A percentile compares a stretch with the other conserved stretches of the same genome.
These are phyloP conservation scores for Begonia loranthoides DNA, from an alignment of 306 rosid species.

Conservation along the genomic window DNA sequence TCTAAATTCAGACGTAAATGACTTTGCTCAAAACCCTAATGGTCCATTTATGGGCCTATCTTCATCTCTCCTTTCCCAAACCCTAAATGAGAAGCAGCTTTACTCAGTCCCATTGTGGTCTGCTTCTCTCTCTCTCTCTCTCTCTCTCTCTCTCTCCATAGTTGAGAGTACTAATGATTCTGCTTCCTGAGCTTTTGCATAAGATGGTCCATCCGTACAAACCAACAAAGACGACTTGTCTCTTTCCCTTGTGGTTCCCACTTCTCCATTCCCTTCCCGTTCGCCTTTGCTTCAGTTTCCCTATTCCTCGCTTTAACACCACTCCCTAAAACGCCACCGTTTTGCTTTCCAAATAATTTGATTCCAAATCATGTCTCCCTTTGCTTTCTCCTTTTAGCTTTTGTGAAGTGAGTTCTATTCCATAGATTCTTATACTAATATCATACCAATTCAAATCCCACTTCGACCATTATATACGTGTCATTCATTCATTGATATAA, in stretches of 20 bases:
- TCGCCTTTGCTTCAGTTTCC: background rate
- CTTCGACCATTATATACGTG: too few species aligned
- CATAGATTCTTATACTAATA: too few species aligned
- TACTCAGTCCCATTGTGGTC: slow-evolving; percentile 16
- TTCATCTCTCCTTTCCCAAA: too few species aligned
- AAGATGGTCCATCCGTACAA: slow-evolving; percentile 11
- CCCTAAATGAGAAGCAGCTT: background rate
- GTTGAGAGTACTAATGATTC: background rate
- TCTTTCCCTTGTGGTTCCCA: slow-evolving; percentile 7
- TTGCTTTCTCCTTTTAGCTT: too few species aligned
- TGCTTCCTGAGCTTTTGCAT: background rate
- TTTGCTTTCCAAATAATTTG: background rate
- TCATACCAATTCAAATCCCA: too few species aligned
- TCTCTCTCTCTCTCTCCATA: slow-evolving; percentile 4
- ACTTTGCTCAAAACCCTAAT: too few species aligned
- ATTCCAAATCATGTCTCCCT: too few species aligned
- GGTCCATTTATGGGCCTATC: too few species aligned
- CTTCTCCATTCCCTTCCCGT: slow-evolving; percentile 5
- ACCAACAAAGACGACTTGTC: slow-evolving; percentile 7
- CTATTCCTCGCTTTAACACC: too few species aligned
- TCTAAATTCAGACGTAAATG: too few species aligned
- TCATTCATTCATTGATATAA: too few species aligned
- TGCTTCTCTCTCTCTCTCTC: slow-evolving; percentile 16
- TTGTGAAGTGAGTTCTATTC: too few species aligned
- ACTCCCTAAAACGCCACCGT: background rate